Evolutionary conservation across 805 yeast genomes (phyloP), one percentile per base, ranked within the genome.

Genomic region (Metschnikowia drakensbergensis): DNA sequence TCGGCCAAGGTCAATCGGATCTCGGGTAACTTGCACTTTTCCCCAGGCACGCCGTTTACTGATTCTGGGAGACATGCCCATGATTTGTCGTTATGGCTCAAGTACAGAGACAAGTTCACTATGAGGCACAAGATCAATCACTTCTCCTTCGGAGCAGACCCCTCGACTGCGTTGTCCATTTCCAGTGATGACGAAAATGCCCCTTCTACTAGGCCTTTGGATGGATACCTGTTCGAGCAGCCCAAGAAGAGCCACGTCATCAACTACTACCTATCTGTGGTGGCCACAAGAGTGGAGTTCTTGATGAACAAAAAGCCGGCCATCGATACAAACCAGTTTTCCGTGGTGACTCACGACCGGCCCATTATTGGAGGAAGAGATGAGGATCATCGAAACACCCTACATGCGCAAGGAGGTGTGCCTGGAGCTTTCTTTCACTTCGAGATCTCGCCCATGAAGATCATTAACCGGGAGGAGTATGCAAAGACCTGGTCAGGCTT

Each of bases 381-480:
- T 62, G 86, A 78, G 23, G 97, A 92, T 63, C 96, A 94, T 67
- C 91, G 90, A 39, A 84, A 88, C 64, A 88, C 97, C 0, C 54
- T 84, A 25, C 94, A 86, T 55, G 79, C 84, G 2, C 72, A 81
- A 47, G 97, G 97, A 13, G 99, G 99, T 6, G 72, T 86, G 11
- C 98, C 99, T 0, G 97, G 97, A 4, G 76, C 90, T 3, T 88
- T 83, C 65, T 81, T 94, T 71, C 74, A 83, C 58, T 91, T 91
- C 68, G 98, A 94, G 60, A 90, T 94, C 65, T 84, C 96, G 48
- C 96, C 98, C 8, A 75, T 94, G 74, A 89, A 90, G 63, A 90
- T 94, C 45, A 87, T 91, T 60, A 89, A 92, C 68, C 76, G 81
- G 49, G 95, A 94, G 66, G 83, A 75, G 54, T 80, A 79, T 59